Conservation (phyloP, 2,329 filamentous ascomycete species). For the Cladophialophora psammophila region DNA sequence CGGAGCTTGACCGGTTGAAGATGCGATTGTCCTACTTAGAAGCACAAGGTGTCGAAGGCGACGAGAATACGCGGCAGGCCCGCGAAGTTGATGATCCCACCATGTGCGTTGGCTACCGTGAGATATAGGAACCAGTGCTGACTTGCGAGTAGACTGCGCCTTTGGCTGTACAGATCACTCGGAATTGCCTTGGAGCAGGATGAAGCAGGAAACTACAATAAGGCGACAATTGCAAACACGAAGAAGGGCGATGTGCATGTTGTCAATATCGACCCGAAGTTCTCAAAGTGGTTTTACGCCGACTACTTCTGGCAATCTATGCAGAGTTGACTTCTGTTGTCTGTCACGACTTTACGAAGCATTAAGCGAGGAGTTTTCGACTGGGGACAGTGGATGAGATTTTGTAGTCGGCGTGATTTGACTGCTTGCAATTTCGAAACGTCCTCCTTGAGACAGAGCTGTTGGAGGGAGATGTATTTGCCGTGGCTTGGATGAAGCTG, state of each 20-base stretch:
- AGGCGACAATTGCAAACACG: constrained; percentile 84
- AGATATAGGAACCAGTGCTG: constrained; percentile 13
- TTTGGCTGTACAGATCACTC: constrained; percentile 89
- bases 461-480: not conserved
- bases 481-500: not conserved
- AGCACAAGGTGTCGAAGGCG: constrained; percentile 82
- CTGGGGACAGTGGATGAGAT: not conserved
- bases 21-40: constrained; percentile 82
- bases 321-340: constrained; percentile 52
- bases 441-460: not conserved
- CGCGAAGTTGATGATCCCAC: constrained; percentile 60
- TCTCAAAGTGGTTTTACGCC: constrained; percentile 89
- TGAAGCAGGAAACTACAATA: constrained; percentile 78
- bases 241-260: constrained; percentile 92
- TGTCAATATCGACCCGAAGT: constrained; percentile 91
- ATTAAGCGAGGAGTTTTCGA: constrained; percentile 23
- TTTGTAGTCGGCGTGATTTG: not conserved
- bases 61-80: constrained; percentile 59
- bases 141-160: constrained; percentile 65
- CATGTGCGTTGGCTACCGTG: constrained; percentile 47
- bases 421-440: not conserved
- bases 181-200: constrained; percentile 91
- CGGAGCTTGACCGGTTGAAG: constrained; percentile 76
- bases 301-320: constrained; percentile 96
- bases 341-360: constrained; percentile 2